Percentiles rank a stretch among this genome's conserved stretches.
phyloP scores from a whole-genome alignment of 148 eudicot genomes.

The Simmondsia chinensis region DNA sequence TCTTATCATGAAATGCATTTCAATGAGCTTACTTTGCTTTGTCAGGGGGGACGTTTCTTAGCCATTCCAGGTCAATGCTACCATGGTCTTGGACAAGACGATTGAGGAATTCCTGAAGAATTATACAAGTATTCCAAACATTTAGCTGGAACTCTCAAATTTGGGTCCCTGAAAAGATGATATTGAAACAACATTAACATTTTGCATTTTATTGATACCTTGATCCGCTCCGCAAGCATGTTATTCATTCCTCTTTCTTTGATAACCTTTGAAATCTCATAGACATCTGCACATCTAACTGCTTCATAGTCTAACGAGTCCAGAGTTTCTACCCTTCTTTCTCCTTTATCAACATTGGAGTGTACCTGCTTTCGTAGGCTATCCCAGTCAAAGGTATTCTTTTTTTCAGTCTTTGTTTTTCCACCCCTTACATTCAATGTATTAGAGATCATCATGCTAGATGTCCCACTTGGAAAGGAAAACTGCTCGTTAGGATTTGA shows the following conservation, averaged over 20 bases:
- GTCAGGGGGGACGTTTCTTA: conserved; percentile 53
- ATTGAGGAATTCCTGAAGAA: conserved; percentile 59
- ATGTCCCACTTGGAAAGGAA: conserved; percentile 9
- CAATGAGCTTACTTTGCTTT: conserved; percentile 48
- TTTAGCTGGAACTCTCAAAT: neutral
- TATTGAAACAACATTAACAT: no score
- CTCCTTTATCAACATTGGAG: conserved; percentile 11
- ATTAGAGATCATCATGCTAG: conserved; percentile 38
- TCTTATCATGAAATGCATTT: neutral
- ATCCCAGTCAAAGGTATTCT: conserved; percentile 63
- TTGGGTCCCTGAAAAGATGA: no score
- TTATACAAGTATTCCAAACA: conserved; percentile 16
- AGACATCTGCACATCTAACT: conserved; percentile 30
- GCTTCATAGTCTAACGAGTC: conserved; percentile 76
- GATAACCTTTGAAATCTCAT: conserved; percentile 33
- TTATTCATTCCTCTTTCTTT: conserved; percentile 41
- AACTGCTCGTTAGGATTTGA: conserved; percentile 13
- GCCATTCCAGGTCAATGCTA: conserved; percentile 73
- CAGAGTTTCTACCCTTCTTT: conserved; percentile 7
- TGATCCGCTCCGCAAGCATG: conserved; percentile 41
- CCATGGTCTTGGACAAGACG: conserved; percentile 53
- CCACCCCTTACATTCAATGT: conserved; percentile 35
- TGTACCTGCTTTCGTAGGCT: conserved; percentile 54
- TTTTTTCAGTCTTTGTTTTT: conserved; percentile 26
- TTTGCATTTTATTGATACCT: conserved; percentile 32